A percentile compares a stretch with the other conserved stretches of the same genome.
phyloP scores from a whole-genome alignment of 306 rosid genomes.

The Dicorynia guianensis region DNA sequence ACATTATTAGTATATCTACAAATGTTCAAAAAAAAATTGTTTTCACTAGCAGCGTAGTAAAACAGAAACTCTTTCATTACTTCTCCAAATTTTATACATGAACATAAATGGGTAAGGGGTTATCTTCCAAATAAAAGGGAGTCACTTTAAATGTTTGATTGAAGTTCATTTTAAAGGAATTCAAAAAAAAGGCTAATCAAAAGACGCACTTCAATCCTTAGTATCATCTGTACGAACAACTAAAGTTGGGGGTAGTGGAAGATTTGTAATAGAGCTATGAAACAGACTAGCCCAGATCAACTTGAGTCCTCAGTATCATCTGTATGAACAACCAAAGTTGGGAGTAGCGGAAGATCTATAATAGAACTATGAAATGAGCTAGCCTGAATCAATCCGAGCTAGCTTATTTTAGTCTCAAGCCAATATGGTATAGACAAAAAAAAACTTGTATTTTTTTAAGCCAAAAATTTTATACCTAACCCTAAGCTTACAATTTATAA shows the following conservation, averaged over 20 bases:
- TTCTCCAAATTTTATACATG: constrained; percentile 14
- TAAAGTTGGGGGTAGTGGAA: constrained; percentile 75
- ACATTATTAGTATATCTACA: background rate
- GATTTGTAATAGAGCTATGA: too few relatives aligned
- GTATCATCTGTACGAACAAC: constrained; percentile 80
- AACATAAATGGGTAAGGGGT: background rate
- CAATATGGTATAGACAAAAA: too few relatives aligned
- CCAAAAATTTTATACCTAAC: too few relatives aligned
- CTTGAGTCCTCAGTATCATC: too few relatives aligned
- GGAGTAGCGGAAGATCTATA: too few relatives aligned
- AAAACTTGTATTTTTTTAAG: too few relatives aligned
- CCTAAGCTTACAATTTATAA: too few relatives aligned
- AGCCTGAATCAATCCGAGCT: too few relatives aligned
- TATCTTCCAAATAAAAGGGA: constrained; percentile 1
- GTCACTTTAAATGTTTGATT: background rate
- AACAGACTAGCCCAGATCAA: too few relatives aligned
- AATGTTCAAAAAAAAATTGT: background rate
- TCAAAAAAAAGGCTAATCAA: constrained; percentile 13
- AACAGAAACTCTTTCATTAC: background rate
- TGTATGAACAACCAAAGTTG: too few relatives aligned
- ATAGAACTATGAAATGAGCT: too few relatives aligned
- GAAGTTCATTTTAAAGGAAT: background rate
- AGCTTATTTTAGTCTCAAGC: too few relatives aligned
- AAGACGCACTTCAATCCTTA: constrained; percentile 74
- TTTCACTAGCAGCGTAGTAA: constrained; percentile 7